phyloP scores from a whole-genome alignment of 192 early-diverging fungal species.

The Gonapodya sp. region DNA sequence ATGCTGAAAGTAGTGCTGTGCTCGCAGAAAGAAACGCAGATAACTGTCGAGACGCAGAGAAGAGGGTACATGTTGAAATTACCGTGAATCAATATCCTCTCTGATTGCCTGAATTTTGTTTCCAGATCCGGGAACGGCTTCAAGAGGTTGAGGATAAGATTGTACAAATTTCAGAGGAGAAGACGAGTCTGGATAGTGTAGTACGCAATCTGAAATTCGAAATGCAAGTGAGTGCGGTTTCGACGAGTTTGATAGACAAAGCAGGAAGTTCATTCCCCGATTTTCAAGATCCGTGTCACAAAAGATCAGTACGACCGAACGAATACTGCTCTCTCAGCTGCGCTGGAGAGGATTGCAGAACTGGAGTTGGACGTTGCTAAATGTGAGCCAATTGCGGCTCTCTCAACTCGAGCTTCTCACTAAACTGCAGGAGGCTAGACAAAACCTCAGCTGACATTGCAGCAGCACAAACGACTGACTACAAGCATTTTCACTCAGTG shows the following conservation, averaged over 20 bases:
- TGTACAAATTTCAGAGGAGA: not conserved
- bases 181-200: not conserved
- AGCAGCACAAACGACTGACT: conserved; percentile 34
- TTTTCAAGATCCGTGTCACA: not conserved
- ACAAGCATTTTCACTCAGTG: conserved; percentile 13
- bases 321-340: not conserved
- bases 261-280: not conserved
- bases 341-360: not conserved
- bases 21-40: not conserved
- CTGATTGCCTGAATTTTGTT: not conserved
- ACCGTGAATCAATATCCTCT: not conserved
- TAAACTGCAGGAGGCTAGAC: no score
- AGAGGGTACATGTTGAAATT: not conserved
- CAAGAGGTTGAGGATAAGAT: not conserved
- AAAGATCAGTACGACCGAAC: not conserved
- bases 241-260: no score
- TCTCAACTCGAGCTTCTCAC: no score
- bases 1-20: not conserved
- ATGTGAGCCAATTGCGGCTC: no score
- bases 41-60: not conserved
- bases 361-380: not conserved
- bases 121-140: not conserved
- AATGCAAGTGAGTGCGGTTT: not conserved
- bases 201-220: not conserved
- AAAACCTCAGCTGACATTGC: conserved; percentile 35